These are phyloP conservation scores for Saccharomyces hybrid DNA, from an alignment of 1,139 yeast species.

Conservation along the genomic window DNA sequence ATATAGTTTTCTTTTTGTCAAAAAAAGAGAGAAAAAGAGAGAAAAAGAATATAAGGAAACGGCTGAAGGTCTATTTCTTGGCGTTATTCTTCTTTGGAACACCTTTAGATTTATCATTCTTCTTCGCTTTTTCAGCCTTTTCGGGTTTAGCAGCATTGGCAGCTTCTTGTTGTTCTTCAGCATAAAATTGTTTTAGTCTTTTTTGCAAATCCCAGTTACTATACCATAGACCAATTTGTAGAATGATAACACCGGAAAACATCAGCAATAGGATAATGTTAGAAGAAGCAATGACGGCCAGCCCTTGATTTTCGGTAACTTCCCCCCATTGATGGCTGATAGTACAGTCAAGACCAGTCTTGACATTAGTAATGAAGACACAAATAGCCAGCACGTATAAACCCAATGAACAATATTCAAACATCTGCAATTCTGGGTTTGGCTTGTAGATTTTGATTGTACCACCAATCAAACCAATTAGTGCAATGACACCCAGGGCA, in stretches of 20 bases:
- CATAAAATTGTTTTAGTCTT: constrained; percentile 46
- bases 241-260: constrained; percentile 66
- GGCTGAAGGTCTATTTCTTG: not conserved
- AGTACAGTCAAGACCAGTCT: constrained; percentile 72
- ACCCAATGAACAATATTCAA: constrained; percentile 81
- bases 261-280: constrained; percentile 67
- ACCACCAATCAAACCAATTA: constrained; percentile 63
- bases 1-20: not conserved
- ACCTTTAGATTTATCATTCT: not conserved
- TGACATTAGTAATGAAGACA: constrained; percentile 76
- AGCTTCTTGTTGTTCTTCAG: constrained; percentile 35
- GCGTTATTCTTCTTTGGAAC: not conserved
- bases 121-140: constrained; percentile 4
- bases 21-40: not conserved
- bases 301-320: constrained; percentile 75
- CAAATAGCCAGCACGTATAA: constrained; percentile 64
- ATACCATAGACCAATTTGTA: constrained; percentile 86
- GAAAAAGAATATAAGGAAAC: not conserved
- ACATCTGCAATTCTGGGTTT: constrained; percentile 68
- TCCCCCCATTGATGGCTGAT: constrained; percentile 84
- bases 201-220: constrained; percentile 69
- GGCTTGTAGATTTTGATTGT: constrained; percentile 82
- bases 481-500: constrained; percentile 37
- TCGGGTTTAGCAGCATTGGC: constrained; percentile 6
- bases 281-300: constrained; percentile 88